Conservation (phyloP, 192 early-diverging fungal genomes). For the Helicostylum pulchrum region DNA sequence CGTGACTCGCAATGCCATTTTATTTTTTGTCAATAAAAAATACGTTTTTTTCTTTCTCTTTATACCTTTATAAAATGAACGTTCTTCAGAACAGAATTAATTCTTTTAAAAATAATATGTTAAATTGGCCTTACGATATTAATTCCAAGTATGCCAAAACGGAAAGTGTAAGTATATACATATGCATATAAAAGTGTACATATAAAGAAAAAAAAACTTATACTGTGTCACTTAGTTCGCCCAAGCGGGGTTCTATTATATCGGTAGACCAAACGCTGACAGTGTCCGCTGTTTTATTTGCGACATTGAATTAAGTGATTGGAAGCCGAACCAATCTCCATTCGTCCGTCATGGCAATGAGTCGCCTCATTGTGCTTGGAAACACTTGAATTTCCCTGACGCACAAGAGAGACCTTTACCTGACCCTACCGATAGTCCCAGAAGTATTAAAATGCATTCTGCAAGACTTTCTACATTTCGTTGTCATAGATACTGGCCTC, state of each 20-base stretch:
- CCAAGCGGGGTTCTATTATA: slow-evolving; percentile 20
- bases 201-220: not conserved
- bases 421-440: not conserved
- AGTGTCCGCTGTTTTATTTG: slow-evolving; percentile 15
- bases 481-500: slow-evolving; percentile 11
- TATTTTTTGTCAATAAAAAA: not conserved
- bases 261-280: not conserved
- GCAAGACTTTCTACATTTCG: slow-evolving; percentile 20
- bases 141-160: not conserved
- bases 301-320: slow-evolving; percentile 7
- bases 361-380: slow-evolving; percentile 9
- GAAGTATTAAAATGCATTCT: not conserved
- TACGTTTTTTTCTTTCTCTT: not conserved
- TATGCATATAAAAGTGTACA: not conserved
- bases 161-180: not conserved
- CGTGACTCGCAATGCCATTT: too few relatives aligned
- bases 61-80: not conserved
- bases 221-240: slow-evolving; percentile 20
- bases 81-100: slow-evolving; percentile 1
- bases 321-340: slow-evolving; percentile 17
- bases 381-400: slow-evolving; percentile 14
- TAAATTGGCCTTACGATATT: not conserved
- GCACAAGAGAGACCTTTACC: not conserved
- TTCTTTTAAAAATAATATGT: not conserved
- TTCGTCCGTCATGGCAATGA: not conserved